Base-by-base conservation (phyloP, 2,329 filamentous ascomycete genomes). In the Sporothrix globosa region DNA sequence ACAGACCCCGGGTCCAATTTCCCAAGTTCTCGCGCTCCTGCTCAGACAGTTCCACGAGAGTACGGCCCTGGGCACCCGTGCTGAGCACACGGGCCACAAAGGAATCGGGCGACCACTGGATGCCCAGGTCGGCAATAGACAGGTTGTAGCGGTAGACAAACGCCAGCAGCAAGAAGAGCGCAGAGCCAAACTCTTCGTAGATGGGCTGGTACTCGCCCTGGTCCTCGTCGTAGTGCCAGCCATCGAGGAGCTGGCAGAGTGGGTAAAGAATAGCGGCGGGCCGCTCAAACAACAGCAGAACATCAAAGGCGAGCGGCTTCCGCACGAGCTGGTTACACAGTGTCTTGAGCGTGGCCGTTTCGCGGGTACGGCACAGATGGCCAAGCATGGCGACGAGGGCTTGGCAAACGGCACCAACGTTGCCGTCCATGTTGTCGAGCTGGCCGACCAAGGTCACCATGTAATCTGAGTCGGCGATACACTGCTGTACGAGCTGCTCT, bases 401-500 rank as follows among this genome's bases (percentile, higher is more conserved):
- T 72, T 90, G 89, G 67, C 91, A 91, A 21, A 96, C 92, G 2
- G 93, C 92, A 2, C 92, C 93, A 2, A 92, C 92, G 78, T 97
- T 97, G 1, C 95, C 95, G 76, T 97, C 92, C 86, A 96, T 93
- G 67, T 90, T 91, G 70, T 97, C 93, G 30, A 99, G 83, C 75
- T 97, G 93, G 52, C 89, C 87, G 53, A 97, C 88, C 44, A 97
- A 83, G 56, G 89, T 87, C 21, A 41, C 44, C 27, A 72, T 53
- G 74, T 93, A 91, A 0, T 92, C 88, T 73, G 90, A 88, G 72
- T 93, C 91, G 0, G 90, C 87, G 74, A 91, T 86, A 73, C 93
- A 97, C 76, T 96, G 90, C 65, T 88, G 85, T 0, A 97, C 87
- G 14, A 99, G 82, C 41, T 89, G 86, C 39, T 96, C 91, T 78